phyloP scores from a whole-genome alignment of 331 rosid species.

The Pyracantha coccinea region DNA sequence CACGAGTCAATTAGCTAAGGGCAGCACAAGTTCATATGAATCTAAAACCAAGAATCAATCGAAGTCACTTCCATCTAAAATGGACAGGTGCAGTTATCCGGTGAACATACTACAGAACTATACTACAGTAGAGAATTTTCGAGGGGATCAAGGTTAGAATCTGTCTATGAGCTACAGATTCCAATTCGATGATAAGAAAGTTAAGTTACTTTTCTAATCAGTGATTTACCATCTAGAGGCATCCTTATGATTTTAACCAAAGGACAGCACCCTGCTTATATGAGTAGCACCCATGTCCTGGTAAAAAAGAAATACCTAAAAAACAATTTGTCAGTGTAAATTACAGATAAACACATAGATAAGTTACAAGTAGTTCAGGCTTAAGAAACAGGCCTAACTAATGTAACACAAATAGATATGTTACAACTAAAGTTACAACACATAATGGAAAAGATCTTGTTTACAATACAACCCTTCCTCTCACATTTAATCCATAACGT shows the following conservation, averaged over 20 bases:
- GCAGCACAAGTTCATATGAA: not conserved
- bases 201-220: slow-evolving; percentile 27
- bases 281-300: slow-evolving; percentile 46
- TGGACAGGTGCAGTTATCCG: slow-evolving; percentile 2
- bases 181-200: slow-evolving; percentile 14
- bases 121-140: not conserved
- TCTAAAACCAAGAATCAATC: slow-evolving; percentile 5
- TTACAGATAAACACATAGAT: slow-evolving; percentile 19
- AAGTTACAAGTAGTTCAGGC: slow-evolving; percentile 3
- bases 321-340: slow-evolving; percentile 34
- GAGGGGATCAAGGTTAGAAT: not conserved
- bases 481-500: not conserved
- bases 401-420: not conserved
- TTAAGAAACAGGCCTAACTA: slow-evolving; percentile 11
- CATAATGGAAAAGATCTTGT: not conserved
- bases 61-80: slow-evolving; percentile 17
- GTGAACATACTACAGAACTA: not conserved
- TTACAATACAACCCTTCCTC: no score
- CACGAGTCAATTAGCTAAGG: not conserved
- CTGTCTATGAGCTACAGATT: slow-evolving; percentile 12
- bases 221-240: slow-evolving; percentile 60
- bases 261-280: slow-evolving; percentile 44
- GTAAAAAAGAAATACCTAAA: slow-evolving; percentile 34
- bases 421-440: not conserved
- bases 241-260: slow-evolving; percentile 52